A percentile compares a stretch with the other conserved stretches of the same genome.
These are phyloP conservation scores for Pneumocystis murina DNA, from an alignment of 1,139 yeast species.

Conservation along the genomic window DNA sequence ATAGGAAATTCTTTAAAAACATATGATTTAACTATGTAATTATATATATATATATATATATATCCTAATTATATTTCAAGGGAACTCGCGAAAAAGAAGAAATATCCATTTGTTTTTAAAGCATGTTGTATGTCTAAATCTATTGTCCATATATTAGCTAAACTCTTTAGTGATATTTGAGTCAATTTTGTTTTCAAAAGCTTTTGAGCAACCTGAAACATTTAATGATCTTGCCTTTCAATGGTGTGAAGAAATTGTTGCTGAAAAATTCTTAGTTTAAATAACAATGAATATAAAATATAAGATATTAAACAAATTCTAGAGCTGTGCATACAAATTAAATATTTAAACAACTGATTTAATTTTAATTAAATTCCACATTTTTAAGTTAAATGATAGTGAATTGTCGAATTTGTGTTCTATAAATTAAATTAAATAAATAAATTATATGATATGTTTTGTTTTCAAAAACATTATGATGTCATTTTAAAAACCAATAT, in stretches of 20 bases:
- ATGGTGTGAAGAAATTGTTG: neutral
- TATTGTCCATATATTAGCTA: neutral
- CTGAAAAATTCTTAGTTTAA: neutral
- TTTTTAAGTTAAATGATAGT: neutral
- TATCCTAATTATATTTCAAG: neutral
- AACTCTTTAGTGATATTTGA: neutral
- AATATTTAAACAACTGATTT: neutral
- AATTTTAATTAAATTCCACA: neutral
- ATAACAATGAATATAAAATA: neutral
- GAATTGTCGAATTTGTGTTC: neutral
- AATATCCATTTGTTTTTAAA: neutral
- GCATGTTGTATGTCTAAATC: neutral
- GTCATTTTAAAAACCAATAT: slow-evolving; percentile 36
- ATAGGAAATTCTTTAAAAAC: neutral
- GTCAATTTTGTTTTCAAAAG: neutral
- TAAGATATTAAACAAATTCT: neutral
- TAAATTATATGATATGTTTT: neutral
- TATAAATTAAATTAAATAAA: neutral
- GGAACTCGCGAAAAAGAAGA: neutral
- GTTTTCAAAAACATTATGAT: neutral
- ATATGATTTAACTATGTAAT: neutral
- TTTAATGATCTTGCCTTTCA: neutral
- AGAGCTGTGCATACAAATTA: neutral
- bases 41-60: neutral
- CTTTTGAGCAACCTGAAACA: neutral